Evolutionary conservation across 2,329 filamentous ascomycete species (phyloP).

Genomic region (Tympanopsis confertula): DNA sequence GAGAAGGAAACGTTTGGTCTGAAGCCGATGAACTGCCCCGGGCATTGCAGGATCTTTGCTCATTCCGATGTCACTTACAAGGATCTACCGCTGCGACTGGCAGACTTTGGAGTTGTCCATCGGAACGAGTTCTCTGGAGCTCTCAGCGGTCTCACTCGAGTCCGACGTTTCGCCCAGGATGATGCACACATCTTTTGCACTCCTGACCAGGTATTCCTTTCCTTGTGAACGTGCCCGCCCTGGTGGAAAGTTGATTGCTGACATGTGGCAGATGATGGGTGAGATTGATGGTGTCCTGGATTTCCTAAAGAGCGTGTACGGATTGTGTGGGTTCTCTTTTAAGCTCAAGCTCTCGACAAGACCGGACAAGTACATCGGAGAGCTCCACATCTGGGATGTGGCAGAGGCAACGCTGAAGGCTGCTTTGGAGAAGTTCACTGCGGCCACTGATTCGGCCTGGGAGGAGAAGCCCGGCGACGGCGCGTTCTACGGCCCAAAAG

Average conservation of each 20-base stretch:
- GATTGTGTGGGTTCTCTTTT: conserved; percentile 58
- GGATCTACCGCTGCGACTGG: conserved; percentile 56
- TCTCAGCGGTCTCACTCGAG: conserved; percentile 52
- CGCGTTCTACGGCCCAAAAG: conserved; percentile 60
- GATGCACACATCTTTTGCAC: conserved; percentile 61
- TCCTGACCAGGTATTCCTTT: conserved; percentile 39
- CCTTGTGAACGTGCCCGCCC: no score
- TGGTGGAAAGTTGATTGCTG: no score
- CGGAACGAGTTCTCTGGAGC: conserved; percentile 59
- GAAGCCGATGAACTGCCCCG: conserved; percentile 39
- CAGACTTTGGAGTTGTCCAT: conserved; percentile 59
- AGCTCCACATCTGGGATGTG: conserved; percentile 51
- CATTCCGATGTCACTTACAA: conserved; percentile 57
- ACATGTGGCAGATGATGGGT: conserved; percentile 42
- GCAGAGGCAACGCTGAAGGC: conserved; percentile 50
- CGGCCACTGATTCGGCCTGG: conserved; percentile 41
- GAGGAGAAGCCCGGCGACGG: conserved; percentile 58
- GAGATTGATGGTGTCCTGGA: conserved; percentile 56
- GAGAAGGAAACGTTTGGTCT: conserved; percentile 60
- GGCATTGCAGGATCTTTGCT: conserved; percentile 44
- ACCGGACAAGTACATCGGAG: conserved; percentile 47
- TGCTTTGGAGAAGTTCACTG: conserved; percentile 48
- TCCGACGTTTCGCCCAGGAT: conserved; percentile 57
- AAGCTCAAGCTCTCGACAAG: conserved; percentile 60
- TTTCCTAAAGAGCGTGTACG: conserved; percentile 52